Percentiles rank a stretch among this genome's conserved stretches.
Conservation (phyloP, 2,329 filamentous ascomycete genomes). For the Zalaria sp. region DNA sequence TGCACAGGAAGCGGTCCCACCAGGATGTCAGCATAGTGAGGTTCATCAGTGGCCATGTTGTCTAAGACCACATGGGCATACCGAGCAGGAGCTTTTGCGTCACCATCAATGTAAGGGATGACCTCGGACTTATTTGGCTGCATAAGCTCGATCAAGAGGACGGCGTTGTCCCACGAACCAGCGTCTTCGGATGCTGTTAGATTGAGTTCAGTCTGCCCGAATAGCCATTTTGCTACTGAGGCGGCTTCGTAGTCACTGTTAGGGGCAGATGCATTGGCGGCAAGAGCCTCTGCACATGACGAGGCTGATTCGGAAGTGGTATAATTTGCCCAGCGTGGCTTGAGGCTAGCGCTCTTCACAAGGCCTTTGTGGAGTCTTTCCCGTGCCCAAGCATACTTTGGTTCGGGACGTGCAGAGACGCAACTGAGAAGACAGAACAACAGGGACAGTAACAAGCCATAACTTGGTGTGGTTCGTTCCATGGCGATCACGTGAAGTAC, state of each 20-base stretch:
- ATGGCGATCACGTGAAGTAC: too few relatives aligned
- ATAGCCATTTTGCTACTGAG: slow-evolving; percentile 25
- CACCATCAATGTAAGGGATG: slow-evolving; percentile 29
- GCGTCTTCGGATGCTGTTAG: slow-evolving; percentile 14
- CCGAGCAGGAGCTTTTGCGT: slow-evolving; percentile 20
- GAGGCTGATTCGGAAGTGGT: not conserved
- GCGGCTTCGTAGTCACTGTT: slow-evolving; percentile 26
- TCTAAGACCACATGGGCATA: slow-evolving; percentile 33
- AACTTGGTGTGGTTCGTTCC: too few relatives aligned
- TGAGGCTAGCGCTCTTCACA: slow-evolving; percentile 1
- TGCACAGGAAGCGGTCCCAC: slow-evolving; percentile 35
- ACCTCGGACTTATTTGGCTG: slow-evolving; percentile 36
- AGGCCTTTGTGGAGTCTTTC: slow-evolving; percentile 9
- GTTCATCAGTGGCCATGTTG: slow-evolving; percentile 23
- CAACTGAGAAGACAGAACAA: not conserved
- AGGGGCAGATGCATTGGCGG: slow-evolving; percentile 16
- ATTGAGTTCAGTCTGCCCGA: slow-evolving; percentile 25
- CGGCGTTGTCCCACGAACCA: slow-evolving; percentile 12
- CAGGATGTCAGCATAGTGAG: slow-evolving; percentile 26
- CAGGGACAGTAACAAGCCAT: not conserved
- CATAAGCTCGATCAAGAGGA: slow-evolving; percentile 22
- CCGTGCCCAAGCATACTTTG: slow-evolving; percentile 10
- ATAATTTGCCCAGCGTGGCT: slow-evolving; percentile 5
- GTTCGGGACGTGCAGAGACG: slow-evolving; percentile 6
- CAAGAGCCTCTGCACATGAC: slow-evolving; percentile 6